Evolutionary conservation across 2,329 filamentous ascomycete genomes (phyloP), one percentile per base, ranked within the genome.

Genomic region (Saccharata proteae): DNA sequence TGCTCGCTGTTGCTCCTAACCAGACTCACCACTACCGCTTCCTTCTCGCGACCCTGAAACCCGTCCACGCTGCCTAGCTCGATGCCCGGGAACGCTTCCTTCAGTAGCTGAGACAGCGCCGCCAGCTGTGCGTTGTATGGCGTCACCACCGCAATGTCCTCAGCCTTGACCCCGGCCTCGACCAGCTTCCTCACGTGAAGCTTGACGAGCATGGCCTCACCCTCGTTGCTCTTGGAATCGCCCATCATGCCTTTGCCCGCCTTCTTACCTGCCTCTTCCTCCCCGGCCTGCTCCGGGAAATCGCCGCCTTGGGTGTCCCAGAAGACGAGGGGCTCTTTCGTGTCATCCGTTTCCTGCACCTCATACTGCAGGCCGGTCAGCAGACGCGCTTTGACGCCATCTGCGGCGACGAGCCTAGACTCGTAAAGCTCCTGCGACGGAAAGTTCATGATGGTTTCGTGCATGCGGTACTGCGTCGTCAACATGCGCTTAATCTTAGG

Each of bases 401-500:
- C 81, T 1, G 80, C 85, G 1, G 90, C 88, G 3, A 86, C 61
- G 1, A 98, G 70, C 45, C 78, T 77, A 2, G 71, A 73, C 38
- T 83, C 82, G 58, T 98, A 98, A 8, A 96, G 66, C 49, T 88
- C 77, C 39, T 81, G 71, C 0, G 88, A 94, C 0, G 90, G 88
- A 47, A 94, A 98, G 5, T 74, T 70, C 86, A 96, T 96, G 46
- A 98, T 96, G 32, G 67, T 75, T 48, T 93, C 80, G 51, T 98
- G 85, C 90, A 98, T 98, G 21, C 90, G 84, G 55, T 98, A 98
- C 59, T 98, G 90, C 4, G 80, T 93, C 4, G 84, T 96, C 15
- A 98, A 71, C 82, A 96, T 93, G 30, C 81, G 69, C 61, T 96
- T 96, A 59, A 98, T 85, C 4, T 64, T 65, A 1, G 75, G 59